Evolutionary conservation across 495 filamentous ascomycete species (phyloP).

Genomic region (Evernia prunastri): DNA sequence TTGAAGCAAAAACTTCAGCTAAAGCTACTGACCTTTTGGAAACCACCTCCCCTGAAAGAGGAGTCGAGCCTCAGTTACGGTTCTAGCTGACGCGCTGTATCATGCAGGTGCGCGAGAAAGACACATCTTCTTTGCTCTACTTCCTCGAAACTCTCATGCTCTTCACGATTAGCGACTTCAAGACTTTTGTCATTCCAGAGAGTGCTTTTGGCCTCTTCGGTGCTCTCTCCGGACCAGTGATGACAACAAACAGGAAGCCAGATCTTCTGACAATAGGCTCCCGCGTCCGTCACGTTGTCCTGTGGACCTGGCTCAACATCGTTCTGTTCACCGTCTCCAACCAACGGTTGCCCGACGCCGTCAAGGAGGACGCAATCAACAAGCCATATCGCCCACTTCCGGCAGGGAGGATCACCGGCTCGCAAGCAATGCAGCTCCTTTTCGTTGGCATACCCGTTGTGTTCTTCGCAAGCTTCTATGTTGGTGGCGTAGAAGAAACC

Average conservation of each 20-base stretch:
- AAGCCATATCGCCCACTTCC: constrained; percentile 49
- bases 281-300: background rate
- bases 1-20: no score
- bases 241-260: background rate
- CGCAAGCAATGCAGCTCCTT: background rate
- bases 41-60: no score
- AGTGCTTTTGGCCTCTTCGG: constrained; percentile 32
- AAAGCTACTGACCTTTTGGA: no score
- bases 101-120: no score
- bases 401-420: background rate
- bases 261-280: background rate
- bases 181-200: constrained; percentile 34
- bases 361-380: constrained; percentile 46
- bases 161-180: constrained; percentile 36
- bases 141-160: constrained; percentile 23
- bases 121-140: no score
- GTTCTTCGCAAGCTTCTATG: constrained; percentile 35
- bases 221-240: constrained; percentile 25
- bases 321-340: constrained; percentile 41
- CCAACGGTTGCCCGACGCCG: constrained; percentile 38
- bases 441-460: background rate
- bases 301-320: constrained; percentile 27
- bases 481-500: constrained; percentile 34
- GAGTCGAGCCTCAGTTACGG: no score
- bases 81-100: no score